Base-by-base conservation (phyloP, 2,329 filamentous ascomycete species). In the Penicillium sp. region DNA sequence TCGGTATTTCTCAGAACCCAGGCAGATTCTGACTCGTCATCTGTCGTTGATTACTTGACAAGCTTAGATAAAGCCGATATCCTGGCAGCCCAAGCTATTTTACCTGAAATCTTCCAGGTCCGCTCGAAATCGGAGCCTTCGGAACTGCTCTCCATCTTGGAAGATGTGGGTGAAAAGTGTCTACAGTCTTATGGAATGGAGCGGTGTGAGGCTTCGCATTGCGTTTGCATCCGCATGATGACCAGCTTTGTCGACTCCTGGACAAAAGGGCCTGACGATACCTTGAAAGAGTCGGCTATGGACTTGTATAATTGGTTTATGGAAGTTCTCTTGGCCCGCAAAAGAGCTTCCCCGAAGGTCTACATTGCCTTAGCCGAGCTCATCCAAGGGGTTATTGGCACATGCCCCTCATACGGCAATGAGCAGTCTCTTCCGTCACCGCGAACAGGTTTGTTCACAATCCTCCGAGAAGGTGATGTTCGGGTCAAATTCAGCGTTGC, bases 241-340 rank as follows among this genome's bases (percentile, higher is more conserved):
- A 77, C 82, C 50, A 84, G 82, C 35, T 80, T 90, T 50, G 82
- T 85, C 38, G 72, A 76, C 13, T 76, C 84, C 38, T 94, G 90
- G 90, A 77, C 77, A 16, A 79, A 83, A 22, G 79, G 71, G 2
- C 71, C 82, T 39, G 77, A 79, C 22, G 81, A 82, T 34, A 78
- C 85, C 1, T 77, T 96, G 3, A 81, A 81, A n/a, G 82, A 84
- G 3, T 80, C 83, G 39, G 89, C 88, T 4, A 82, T 85, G 20
- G 88, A 95, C 58, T 76, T 97, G 20, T 97, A 97, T 71, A 76
- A 83, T 43, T 90, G 91, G 77, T 88, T 94, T 61, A 82, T 92
- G 45, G 83, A 84, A 52, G 81, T 81, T 18, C 83, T 86, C 31
- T 75, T 96, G 26, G 81, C 83, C 6, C 87, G 83, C 43, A 86